Base-by-base conservation (phyloP, 192 early-diverging fungal species). In the Coemansia sp. region DNA sequence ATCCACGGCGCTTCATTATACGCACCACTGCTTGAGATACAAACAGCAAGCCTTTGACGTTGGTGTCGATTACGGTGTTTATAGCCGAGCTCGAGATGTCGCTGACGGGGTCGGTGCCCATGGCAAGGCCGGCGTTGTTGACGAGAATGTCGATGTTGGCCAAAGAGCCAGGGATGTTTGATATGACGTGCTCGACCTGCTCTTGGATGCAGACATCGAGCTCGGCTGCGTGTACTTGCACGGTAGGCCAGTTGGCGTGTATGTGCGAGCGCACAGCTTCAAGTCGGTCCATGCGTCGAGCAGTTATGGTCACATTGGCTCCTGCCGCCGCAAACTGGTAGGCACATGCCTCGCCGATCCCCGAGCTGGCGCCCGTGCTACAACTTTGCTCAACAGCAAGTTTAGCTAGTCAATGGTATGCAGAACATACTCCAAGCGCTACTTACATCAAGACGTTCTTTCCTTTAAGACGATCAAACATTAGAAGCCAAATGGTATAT, bases 21-120 rank as follows among this genome's bases (percentile, higher is more conserved):
- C 87, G 89, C 9, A 97, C 64, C 3, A 94, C 83, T 2, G 91
- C 91, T 45, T 92, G 88, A 5, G 90, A 91, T 1, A 88, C 85
- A 60, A 87, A 88, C n/a, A 97, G 54, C 2, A 95, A 75, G 0
- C 94, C 94, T 70, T 94, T 95, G 60, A 97, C 85, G 72, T 97
- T 97, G 50, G 92, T 94, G 57, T 92, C 91, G 41, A 97, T 70
- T 83, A 93, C 89, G n/a, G 85, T 76, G 54, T 95, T 85, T 64
- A 91, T 86, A 12, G 79, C 84, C 1, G 88, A 85, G n/a, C 77
- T 77, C 4, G 82, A 61, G 5, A 91, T 73, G 2, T 84, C 75
- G 25, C 74, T 84, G n/a, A 95, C 63, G 2, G 83, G 79, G 29
- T 93, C 90, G 15, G 90, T 53, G 6, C 94, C 92, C 67, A 91